Base-by-base conservation (phyloP, 169 alveolate genomes). In the Cytauxzoon felis region DNA sequence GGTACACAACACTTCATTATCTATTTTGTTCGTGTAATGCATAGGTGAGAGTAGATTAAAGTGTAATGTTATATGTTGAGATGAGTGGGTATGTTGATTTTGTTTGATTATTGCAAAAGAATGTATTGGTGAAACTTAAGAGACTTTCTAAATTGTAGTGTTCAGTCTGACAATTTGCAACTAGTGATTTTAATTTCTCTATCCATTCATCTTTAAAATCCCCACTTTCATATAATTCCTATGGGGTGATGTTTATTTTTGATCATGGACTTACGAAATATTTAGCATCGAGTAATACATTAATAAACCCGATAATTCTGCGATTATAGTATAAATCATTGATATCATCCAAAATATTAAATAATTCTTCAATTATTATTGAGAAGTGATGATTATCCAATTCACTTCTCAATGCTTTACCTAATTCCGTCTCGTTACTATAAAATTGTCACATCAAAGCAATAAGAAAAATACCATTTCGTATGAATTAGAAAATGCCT, bases 251-350 rank as follows among this genome's bases (percentile, higher is more conserved):
- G 4, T 13, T 19, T 42, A 13, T 29, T 11, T 18, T 51, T n/a
- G 19, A 19, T 13, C 21, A 16, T 45, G 13, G 38, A n/a, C 71
- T 51, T 62, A 62, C 61, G 34, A 71, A 24, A 6, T 53, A 49
- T 64, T 60, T 71, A 9, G 82, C 82, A 30, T 71, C 82, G 64
- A 71, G 57, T 21, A 71, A 57, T 11, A 62, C 33, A 61, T 71
- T 71, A 24, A 62, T 56, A 21, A 71, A 56, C 54, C 52, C 70
- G 47, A 71, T 50, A 26, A 71, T 52, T 45, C 75, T 64, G 68
- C 56, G 48, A 43, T 56, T 40, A 36, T 51, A 59, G 43, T 58
- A 24, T 54, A 26, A 19, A 11, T n/a, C 59, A 21, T 36, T 27
- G 33, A n/a, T 51, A 9, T 9, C 56, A 38, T 60, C 67, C 58